These are phyloP conservation scores for Cryptococcus hybrid DNA, from an alignment of 1,284 basidiomycete genomes.

Conservation along the genomic window DNA sequence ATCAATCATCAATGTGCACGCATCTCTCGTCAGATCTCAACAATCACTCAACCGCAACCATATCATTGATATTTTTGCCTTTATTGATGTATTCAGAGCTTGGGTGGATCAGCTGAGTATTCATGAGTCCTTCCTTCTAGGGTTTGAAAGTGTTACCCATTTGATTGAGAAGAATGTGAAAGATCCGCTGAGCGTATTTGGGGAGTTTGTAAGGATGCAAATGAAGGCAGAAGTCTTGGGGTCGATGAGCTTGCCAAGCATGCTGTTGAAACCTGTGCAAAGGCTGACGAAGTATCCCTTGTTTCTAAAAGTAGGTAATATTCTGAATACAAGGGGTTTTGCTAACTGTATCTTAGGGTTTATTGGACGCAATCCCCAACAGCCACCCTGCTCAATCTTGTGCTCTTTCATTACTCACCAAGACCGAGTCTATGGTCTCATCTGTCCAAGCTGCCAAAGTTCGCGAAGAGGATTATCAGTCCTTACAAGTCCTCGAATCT, in stretches of 20 bases:
- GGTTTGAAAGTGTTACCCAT: constrained; percentile 61
- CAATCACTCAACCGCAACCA: constrained; percentile 15
- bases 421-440: constrained; percentile 65
- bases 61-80: constrained; percentile 56
- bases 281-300: constrained; percentile 69
- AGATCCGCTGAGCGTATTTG: constrained; percentile 65
- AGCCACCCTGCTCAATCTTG: constrained; percentile 66
- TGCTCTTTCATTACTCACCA: constrained; percentile 64
- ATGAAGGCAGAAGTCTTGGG: constrained; percentile 66
- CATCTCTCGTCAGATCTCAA: neutral
- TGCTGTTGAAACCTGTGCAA: constrained; percentile 72
- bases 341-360: constrained; percentile 51
- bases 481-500: constrained; percentile 61
- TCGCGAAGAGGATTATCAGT: constrained; percentile 76
- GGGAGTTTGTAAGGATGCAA: constrained; percentile 77
- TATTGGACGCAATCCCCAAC: constrained; percentile 66
- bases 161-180: constrained; percentile 59
- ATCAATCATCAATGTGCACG: constrained; percentile 73
- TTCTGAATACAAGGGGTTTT: too few species aligned
- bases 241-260: constrained; percentile 61
- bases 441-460: constrained; percentile 77
- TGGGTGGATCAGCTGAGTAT: constrained; percentile 63
- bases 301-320: constrained; percentile 63
- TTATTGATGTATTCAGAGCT: constrained; percentile 60
- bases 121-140: constrained; percentile 79